phyloP scores from a whole-genome alignment of 2,329 filamentous ascomycete genomes.

The Sporothrix brasiliensis region DNA sequence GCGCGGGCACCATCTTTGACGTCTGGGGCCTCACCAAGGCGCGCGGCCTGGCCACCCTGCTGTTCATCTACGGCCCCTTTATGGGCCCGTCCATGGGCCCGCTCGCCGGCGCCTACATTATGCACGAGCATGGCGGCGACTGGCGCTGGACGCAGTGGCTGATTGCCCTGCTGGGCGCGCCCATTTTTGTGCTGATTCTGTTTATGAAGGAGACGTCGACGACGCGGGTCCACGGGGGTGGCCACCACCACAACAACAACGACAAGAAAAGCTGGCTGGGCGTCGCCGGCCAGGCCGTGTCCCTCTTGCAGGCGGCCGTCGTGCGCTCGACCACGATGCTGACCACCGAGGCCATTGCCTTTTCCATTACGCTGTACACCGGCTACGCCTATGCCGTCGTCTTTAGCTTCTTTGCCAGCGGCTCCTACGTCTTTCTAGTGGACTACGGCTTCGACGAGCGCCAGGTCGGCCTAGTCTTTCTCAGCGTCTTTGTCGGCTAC shows the following conservation, averaged over 20 bases:
- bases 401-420: conserved; percentile 26
- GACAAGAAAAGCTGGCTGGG: background rate
- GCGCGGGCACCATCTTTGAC: conserved; percentile 68
- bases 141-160: conserved; percentile 30
- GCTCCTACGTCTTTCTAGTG: conserved; percentile 4
- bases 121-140: conserved; percentile 18
- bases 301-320: conserved; percentile 4
- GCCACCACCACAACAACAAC: background rate
- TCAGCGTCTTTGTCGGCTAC: conserved; percentile 17
- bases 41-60: conserved; percentile 5
- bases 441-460: conserved; percentile 23
- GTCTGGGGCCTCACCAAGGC: conserved; percentile 43
- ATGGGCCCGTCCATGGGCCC: conserved; percentile 22
- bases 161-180: conserved; percentile 9
- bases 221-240: background rate
- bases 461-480: background rate
- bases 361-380: conserved; percentile 21
- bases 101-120: conserved; percentile 23
- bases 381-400: conserved; percentile 28
- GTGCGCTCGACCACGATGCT: conserved; percentile 26
- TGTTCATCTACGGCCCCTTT: conserved; percentile 21
- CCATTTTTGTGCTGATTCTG: conserved; percentile 18
- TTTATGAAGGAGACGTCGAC: conserved; percentile 26
- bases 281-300: background rate
- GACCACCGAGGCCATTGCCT: conserved; percentile 22